Base-by-base conservation (phyloP, 116 monocot genomes). In the Dioscorea cayenensis region DNA sequence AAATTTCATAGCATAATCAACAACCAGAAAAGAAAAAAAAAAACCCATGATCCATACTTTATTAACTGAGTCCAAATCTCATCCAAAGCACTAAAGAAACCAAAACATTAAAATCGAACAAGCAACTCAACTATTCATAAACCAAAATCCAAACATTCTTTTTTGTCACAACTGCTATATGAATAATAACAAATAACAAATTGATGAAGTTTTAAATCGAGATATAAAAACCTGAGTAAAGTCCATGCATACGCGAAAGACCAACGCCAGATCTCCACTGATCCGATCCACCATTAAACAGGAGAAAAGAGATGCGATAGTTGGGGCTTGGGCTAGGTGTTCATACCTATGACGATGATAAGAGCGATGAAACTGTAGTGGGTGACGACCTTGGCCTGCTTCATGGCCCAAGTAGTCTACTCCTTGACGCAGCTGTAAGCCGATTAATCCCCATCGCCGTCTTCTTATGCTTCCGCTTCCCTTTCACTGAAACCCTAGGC, bases 321-420 rank as follows among this genome's bases (percentile, higher is more conserved):
- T 4, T 68, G 63, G 63, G 87, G 85, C 36, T 85, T 91, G 48
- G 91, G 91, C 51, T 87, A 84, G 63, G 91, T 83, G 74, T 81
- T 91, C 91, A 91, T 91, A 48, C 91, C 91, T 67, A 87, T 70
- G 73, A 84, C 60, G 72, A 91, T 87, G 67, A 91, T 72, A 60
- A 91, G 73, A 17, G 85, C 82, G 66, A 85, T 79, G 79, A 85
- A 85, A 38, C 82, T 81, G 67, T 82, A 85, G 82, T 82, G 82
- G 6, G 85, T 59, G 43, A 70, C 66, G 16, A 79, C 76, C 79
- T 82, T 85, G 38, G 78, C 76, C 67, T 66, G 79, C 79, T 85
- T 85, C 79, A 79, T 82, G 63, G 85, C 65, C 85, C 85, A 85
- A 22, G 85, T 85, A 21, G 67, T 82, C 85, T 82, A 85, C 66